These are phyloP conservation scores for Hyaloscypha bicolor DNA, from an alignment of 495 filamentous ascomycete species.

Conservation along the genomic window DNA sequence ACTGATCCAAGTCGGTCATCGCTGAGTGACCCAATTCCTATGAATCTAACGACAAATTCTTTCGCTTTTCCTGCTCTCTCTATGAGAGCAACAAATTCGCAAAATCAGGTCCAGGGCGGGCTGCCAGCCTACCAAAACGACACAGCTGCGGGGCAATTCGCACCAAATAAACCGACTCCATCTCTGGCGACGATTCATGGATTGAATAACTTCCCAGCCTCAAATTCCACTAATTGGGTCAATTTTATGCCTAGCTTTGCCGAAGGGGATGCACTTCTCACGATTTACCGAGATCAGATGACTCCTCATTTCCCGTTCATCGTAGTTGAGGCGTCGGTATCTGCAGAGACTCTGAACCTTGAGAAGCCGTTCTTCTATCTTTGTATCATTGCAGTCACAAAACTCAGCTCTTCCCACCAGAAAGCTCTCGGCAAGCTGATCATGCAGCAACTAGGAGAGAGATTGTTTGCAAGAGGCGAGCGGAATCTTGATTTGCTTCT, in stretches of 20 bases:
- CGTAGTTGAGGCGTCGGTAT: slow-evolving; percentile 1
- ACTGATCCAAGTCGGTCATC: neutral
- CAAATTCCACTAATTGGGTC: neutral
- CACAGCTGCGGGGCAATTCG: no score
- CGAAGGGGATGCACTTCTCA: slow-evolving; percentile 7
- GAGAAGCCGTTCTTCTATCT: slow-evolving; percentile 17
- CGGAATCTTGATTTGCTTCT: slow-evolving; percentile 23
- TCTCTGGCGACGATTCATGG: no score
- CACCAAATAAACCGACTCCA: neutral
- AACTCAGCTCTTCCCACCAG: neutral
- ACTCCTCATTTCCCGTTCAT: slow-evolving; percentile 25
- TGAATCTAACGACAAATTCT: neutral
- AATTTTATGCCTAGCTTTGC: neutral
- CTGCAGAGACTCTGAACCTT: slow-evolving; percentile 7
- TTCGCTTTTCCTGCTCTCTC: neutral
- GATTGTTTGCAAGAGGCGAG: slow-evolving; percentile 7
- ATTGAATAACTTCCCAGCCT: neutral
- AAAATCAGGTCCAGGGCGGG: slow-evolving; percentile 7
- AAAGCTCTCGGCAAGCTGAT: neutral
- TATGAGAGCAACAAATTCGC: neutral
- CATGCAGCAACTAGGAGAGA: slow-evolving; percentile 8
- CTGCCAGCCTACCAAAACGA: neutral
- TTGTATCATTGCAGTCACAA: slow-evolving; percentile 19
- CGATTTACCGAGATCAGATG: slow-evolving; percentile 22
- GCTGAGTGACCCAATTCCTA: neutral